phyloP scores from a whole-genome alignment of 1,284 basidiomycete genomes.

The Rhizoctonia solani region DNA sequence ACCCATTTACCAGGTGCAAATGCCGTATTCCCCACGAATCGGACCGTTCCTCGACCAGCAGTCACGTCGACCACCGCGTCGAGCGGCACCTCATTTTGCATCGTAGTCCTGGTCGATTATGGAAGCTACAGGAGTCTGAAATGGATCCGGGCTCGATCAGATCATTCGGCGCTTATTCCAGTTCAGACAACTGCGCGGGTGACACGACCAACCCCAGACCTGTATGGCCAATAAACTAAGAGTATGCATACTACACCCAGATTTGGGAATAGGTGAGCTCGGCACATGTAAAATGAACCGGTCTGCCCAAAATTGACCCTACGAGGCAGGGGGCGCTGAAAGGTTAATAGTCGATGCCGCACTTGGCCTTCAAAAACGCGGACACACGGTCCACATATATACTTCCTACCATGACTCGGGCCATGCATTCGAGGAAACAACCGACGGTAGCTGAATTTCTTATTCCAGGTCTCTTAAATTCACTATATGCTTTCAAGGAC shows the following conservation, averaged over 20 bases:
- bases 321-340: constrained; percentile 82
- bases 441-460: constrained; percentile 63
- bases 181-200: background rate
- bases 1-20: constrained; percentile 94
- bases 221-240: constrained; percentile 42
- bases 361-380: constrained; percentile 79
- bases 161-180: background rate
- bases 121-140: background rate
- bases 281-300: constrained; percentile 34
- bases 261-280: constrained; percentile 85
- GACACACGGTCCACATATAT: constrained; percentile 90
- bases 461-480: constrained; percentile 30
- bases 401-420: constrained; percentile 89
- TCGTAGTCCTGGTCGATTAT: too few species aligned
- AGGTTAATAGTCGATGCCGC: constrained; percentile 96
- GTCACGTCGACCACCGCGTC: constrained; percentile 74
- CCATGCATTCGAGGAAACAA: constrained; percentile 89
- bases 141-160: background rate
- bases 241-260: constrained; percentile 92
- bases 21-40: constrained; percentile 83
- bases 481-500: constrained; percentile 2
- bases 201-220: background rate
- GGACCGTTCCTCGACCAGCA: constrained; percentile 80
- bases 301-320: background rate
- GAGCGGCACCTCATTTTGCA: constrained; percentile 49